phyloP scores from a whole-genome alignment of 129 eudicot genomes.

The Apium graveolens region DNA sequence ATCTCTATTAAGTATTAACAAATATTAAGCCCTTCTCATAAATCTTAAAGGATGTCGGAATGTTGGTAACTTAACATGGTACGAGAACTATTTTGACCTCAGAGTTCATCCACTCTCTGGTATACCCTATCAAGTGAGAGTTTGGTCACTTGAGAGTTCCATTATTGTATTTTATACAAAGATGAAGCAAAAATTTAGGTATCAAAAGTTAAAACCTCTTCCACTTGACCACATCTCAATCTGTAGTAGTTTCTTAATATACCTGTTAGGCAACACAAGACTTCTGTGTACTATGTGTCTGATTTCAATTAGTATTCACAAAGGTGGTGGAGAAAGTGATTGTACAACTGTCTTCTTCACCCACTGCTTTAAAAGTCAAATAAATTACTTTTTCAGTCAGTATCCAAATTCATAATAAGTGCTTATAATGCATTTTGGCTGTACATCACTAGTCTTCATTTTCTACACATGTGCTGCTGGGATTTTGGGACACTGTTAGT shows the following conservation, averaged over 20 bases:
- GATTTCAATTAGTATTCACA: not conserved
- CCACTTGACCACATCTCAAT: not conserved
- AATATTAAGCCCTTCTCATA: not conserved
- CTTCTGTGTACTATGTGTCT: not conserved
- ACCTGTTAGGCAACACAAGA: not conserved
- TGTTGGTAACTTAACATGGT: not conserved
- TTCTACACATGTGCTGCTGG: not conserved
- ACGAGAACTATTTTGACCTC: not conserved
- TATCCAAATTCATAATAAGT: conserved; percentile 2
- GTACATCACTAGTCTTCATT: not conserved
- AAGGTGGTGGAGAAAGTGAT: conserved; percentile 1
- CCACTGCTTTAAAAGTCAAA: not conserved
- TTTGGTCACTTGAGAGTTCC: not conserved
- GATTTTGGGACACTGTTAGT: not conserved
- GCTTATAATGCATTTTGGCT: not conserved
- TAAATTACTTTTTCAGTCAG: not conserved
- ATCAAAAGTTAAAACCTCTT: not conserved
- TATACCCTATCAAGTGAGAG: not conserved
- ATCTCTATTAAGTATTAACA: not conserved
- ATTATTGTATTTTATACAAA: not conserved
- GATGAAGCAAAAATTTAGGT: not conserved
- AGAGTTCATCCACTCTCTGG: not conserved
- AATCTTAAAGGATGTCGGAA: not conserved
- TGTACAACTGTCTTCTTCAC: not conserved
- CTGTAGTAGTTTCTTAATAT: not conserved